These are phyloP conservation scores for Candida krabiensis DNA, from an alignment of 805 yeast genomes.

Conservation along the genomic window DNA sequence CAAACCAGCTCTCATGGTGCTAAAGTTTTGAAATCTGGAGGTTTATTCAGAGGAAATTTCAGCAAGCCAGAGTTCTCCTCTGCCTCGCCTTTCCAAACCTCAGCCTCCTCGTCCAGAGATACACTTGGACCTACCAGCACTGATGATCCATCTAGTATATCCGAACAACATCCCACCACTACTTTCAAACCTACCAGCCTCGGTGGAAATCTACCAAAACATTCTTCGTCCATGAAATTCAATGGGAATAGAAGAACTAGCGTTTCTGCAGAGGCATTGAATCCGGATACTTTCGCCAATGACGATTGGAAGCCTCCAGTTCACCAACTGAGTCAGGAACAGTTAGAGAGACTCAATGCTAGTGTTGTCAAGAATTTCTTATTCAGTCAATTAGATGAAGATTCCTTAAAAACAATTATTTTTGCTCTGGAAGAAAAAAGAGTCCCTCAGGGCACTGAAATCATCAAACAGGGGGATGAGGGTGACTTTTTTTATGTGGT, in stretches of 20 bases:
- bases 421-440: conserved; percentile 79
- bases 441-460: conserved; percentile 56
- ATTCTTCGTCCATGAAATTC: conserved; percentile 58
- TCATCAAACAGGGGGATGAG: conserved; percentile 89
- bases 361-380: conserved; percentile 80
- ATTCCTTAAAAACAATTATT: conserved; percentile 72
- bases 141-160: conserved; percentile 6
- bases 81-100: conserved; percentile 22
- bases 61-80: conserved; percentile 19
- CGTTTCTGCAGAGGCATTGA: conserved; percentile 85
- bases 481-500: conserved; percentile 91
- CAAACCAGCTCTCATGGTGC: conserved; percentile 2
- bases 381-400: conserved; percentile 79
- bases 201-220: conserved; percentile 27
- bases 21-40: neutral
- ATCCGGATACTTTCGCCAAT: conserved; percentile 66
- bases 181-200: conserved; percentile 20
- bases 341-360: conserved; percentile 63
- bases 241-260: conserved; percentile 85
- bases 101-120: conserved; percentile 26
- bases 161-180: neutral
- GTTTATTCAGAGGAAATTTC: conserved; percentile 29
- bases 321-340: conserved; percentile 60
- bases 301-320: conserved; percentile 76
- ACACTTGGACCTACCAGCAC: neutral